A percentile compares a stretch with the other conserved stretches of the same genome.
Conservation (phyloP, 2,329 filamentous ascomycete species). For the Penicillium palitans region DNA sequence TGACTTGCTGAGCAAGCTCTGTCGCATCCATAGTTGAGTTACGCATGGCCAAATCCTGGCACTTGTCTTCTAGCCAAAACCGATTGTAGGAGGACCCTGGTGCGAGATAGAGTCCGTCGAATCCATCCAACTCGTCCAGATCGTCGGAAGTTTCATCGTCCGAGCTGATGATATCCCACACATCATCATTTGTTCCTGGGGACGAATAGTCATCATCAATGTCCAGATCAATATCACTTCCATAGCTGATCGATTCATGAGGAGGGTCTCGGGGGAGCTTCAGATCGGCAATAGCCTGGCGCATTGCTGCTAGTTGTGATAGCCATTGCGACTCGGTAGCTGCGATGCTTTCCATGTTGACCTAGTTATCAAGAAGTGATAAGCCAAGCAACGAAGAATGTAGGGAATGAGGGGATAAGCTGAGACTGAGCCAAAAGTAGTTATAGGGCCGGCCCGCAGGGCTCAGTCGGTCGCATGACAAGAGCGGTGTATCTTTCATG, state of each 20-base stretch:
- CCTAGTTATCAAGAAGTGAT: background rate
- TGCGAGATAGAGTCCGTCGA: slow-evolving; percentile 42
- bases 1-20: slow-evolving; percentile 75
- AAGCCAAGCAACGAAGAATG: background rate
- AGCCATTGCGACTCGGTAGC: slow-evolving; percentile 70
- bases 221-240: slow-evolving; percentile 56
- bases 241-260: slow-evolving; percentile 48
- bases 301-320: slow-evolving; percentile 81
- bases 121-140: slow-evolving; percentile 56
- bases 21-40: slow-evolving; percentile 67
- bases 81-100: slow-evolving; percentile 52
- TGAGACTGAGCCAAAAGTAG: slow-evolving; percentile 4
- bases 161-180: slow-evolving; percentile 89
- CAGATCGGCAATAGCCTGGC: slow-evolving; percentile 74
- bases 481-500: slow-evolving; percentile 15
- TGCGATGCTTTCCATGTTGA: slow-evolving; percentile 24
- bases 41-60: slow-evolving; percentile 62
- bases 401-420: slow-evolving; percentile 9
- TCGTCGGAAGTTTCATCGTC: slow-evolving; percentile 68
- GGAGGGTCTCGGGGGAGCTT: slow-evolving; percentile 54
- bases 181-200: slow-evolving; percentile 69
- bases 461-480: slow-evolving; percentile 14
- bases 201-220: slow-evolving; percentile 64
- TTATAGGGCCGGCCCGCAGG: slow-evolving; percentile 15
- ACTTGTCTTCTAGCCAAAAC: slow-evolving; percentile 72